phyloP scores from a whole-genome alignment of 140 eudicot genomes.

The Ambrosia hybrid region DNA sequence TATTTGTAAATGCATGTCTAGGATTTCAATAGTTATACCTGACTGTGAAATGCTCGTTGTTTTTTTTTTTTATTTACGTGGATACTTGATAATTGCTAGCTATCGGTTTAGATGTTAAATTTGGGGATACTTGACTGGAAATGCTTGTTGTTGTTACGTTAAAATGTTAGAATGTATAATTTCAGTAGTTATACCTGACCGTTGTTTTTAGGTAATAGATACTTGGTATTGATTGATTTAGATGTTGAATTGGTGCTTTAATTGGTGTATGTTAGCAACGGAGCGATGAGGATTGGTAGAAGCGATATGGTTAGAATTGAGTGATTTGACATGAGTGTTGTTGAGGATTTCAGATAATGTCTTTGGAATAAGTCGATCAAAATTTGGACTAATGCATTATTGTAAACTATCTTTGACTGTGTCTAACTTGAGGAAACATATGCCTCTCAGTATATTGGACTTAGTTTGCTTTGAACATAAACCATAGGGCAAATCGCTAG shows the following conservation, averaged over 20 bases:
- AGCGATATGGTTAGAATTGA: conserved; percentile 3
- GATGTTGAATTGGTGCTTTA: conserved; percentile 8
- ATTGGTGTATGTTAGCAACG: neutral
- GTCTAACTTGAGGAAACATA: neutral
- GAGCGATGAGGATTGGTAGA: neutral
- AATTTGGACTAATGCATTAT: neutral
- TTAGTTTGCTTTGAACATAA: too few species aligned
- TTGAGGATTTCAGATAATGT: neutral
- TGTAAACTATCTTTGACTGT: neutral
- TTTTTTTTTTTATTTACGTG: too few species aligned
- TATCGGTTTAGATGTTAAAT: too few species aligned
- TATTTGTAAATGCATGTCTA: neutral
- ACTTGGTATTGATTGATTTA: conserved; percentile 1
- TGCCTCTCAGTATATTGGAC: too few species aligned
- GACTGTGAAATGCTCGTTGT: too few species aligned
- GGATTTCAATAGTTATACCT: too few species aligned
- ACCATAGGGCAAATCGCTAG: neutral
- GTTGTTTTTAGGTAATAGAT: neutral
- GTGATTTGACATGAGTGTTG: conserved; percentile 13
- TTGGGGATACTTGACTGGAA: too few species aligned
- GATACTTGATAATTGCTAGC: too few species aligned
- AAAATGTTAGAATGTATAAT: too few species aligned
- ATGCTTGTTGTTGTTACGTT: too few species aligned
- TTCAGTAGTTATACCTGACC: neutral
- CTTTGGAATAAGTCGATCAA: neutral